Conservation (phyloP, 106 monocot genomes). For the Acanthochlamys bracteata region DNA sequence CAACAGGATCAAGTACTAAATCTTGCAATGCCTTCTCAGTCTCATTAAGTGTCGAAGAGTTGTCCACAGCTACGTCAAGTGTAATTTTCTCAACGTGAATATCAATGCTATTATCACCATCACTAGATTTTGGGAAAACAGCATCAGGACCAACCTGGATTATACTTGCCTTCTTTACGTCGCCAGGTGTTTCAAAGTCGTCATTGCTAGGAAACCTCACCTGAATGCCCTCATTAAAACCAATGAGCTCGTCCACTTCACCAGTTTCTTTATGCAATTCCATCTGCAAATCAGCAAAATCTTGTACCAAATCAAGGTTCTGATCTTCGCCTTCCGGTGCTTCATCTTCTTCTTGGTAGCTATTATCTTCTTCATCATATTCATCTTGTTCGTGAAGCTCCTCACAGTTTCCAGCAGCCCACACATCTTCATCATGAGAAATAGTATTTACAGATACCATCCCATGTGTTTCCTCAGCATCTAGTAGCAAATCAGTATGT, state of each 20-base stretch:
- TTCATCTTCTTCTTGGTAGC: constrained; percentile 48
- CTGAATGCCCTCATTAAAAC: constrained; percentile 53
- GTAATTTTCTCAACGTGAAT: constrained; percentile 4
- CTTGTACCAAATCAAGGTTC: constrained; percentile 25
- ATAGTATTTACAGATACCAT: constrained; percentile 17
- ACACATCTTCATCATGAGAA: constrained; percentile 64
- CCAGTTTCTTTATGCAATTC: constrained; percentile 12
- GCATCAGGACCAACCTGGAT: constrained; percentile 4
- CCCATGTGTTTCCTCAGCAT: constrained; percentile 15
- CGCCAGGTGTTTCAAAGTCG: constrained; percentile 28
- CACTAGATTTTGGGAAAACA: constrained; percentile 8
- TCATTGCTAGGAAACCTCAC: constrained; percentile 28
- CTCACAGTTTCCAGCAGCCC: constrained; percentile 52
- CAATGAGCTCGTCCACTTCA: constrained; percentile 41
- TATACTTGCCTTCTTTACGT: constrained; percentile 9
- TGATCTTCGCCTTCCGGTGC: constrained; percentile 38
- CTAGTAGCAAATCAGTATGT: constrained; percentile 11
- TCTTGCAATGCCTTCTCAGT: constrained; percentile 43
- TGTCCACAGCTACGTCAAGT: background rate
- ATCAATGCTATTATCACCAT: constrained; percentile 9
- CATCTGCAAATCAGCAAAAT: constrained; percentile 19
- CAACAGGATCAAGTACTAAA: constrained; percentile 33
- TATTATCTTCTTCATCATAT: constrained; percentile 56
- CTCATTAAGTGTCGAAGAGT: constrained; percentile 20
- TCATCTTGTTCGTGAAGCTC: constrained; percentile 43